Evolutionary conservation across 164 flowering plant genomes (phyloP), one percentile per base, ranked within the genome.

Genomic region (Vitis rotundifolia): DNA sequence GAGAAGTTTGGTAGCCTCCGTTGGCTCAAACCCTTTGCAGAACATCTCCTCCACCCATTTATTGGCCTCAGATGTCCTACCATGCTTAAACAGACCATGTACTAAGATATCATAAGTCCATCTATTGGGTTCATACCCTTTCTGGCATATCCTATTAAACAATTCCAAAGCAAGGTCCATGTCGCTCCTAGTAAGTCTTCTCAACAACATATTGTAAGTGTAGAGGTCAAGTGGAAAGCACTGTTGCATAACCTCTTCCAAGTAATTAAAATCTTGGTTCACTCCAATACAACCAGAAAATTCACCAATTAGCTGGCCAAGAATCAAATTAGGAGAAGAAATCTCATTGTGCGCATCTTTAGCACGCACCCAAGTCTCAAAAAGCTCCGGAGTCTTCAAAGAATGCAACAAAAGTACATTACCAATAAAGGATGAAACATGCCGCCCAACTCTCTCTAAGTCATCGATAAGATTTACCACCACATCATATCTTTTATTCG

Each of bases 121-220:
- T 48, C 63, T 51, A 70, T 91, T 85, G 47, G 98, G 97, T 60
- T 86, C 65, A 79, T 74, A 80, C 9, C 98, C 95, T 68, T 68
- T 92, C 53, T 72, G 68, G 15, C 82, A 26, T 14, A 92, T 71
- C 71, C 75, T 71, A 19, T 83, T 3, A 54, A 84, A 85, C 50
- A 85, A 68, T 18, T 77, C 68, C 31, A 71, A 61, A 28, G 92
- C 91, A 18, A 22, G 37, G 59, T 87, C 90, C 56, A 87, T 74
- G 11, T 79, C 70, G 2, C 13, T 66, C 68, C 51, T 75, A 63
- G 76, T 66, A 26, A 86, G 60, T 69, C 64, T 84, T 80, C 80
- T 84, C 80, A 94, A 70, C 74, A 92, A 51, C 82, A 91, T 49
- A 74, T 94, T 92, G 78, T 85, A 86, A 28, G 97, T 84, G 79